These are phyloP conservation scores for Cronartium ribicola DNA, from an alignment of 1,284 basidiomycete genomes.

Conservation along the genomic window DNA sequence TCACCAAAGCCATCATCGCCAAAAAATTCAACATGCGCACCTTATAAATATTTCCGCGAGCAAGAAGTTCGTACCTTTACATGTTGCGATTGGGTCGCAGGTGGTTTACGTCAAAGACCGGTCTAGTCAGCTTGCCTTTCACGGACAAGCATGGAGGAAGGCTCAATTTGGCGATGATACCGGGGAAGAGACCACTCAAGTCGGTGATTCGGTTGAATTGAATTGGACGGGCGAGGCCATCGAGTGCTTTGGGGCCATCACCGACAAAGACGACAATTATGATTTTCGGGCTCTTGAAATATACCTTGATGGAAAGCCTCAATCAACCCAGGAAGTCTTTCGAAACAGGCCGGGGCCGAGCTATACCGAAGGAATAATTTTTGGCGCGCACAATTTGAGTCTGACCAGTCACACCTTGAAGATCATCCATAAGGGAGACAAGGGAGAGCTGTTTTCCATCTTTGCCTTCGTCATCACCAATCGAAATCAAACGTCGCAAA, in stretches of 20 bases:
- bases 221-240: constrained; percentile 1
- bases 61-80: background rate
- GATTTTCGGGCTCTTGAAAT: background rate
- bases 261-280: background rate
- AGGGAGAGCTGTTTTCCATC: background rate
- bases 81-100: background rate
- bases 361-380: background rate
- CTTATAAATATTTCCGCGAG: no score
- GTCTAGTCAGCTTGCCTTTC: background rate
- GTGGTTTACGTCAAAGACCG: background rate
- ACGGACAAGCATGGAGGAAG: background rate
- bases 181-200: background rate
- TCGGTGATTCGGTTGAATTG: constrained; percentile 1
- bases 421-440: background rate
- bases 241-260: background rate
- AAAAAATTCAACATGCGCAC: no score
- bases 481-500: no score
- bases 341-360: background rate
- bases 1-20: no score
- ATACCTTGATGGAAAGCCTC: background rate
- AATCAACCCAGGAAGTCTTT: background rate
- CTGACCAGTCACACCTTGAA: background rate
- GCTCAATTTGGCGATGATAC: background rate
- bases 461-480: background rate
- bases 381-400: background rate